Evolutionary conservation across 2,329 filamentous ascomycete genomes (phyloP).

Genomic region (Fusarium sp.): DNA sequence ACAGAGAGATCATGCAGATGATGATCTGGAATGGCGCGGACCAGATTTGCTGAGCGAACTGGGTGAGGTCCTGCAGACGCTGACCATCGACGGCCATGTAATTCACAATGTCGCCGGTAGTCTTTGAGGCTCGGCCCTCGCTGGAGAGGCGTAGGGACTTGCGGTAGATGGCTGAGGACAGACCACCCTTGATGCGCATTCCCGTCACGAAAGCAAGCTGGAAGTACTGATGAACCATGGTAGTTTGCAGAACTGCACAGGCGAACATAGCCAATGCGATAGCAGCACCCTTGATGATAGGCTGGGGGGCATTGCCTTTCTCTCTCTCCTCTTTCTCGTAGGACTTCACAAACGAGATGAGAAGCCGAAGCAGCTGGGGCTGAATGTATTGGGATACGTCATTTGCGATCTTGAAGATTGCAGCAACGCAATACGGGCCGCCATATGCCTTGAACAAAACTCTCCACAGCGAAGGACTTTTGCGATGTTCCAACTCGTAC

Average conservation of each 20-base stretch:
- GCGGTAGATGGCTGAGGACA: slow-evolving; percentile 91
- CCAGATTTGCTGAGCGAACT: slow-evolving; percentile 96
- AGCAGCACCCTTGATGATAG: slow-evolving; percentile 83
- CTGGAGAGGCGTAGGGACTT: slow-evolving; percentile 93
- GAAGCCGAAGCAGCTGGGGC: slow-evolving; percentile 84
- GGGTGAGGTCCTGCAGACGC: slow-evolving; percentile 91
- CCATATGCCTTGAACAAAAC: slow-evolving; percentile 87
- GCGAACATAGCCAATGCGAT: slow-evolving; percentile 94
- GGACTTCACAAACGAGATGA: slow-evolving; percentile 87
- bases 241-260: slow-evolving; percentile 86
- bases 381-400: slow-evolving; percentile 89
- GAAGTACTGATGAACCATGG: slow-evolving; percentile 96
- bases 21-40: slow-evolving; percentile 96
- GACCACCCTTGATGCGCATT: slow-evolving; percentile 93
- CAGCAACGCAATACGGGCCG: slow-evolving; percentile 82
- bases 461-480: slow-evolving; percentile 80
- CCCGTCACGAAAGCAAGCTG: slow-evolving; percentile 93
- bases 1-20: slow-evolving; percentile 94
- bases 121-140: slow-evolving; percentile 88
- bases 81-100: slow-evolving; percentile 99
- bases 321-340: too few species aligned
- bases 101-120: slow-evolving; percentile 98
- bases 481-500: slow-evolving; percentile 74
- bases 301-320: slow-evolving; percentile 72
- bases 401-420: slow-evolving; percentile 88